Evolutionary conservation across 2,329 filamentous ascomycete species (phyloP), one percentile per base, ranked within the genome.

Genomic region (Venturiaceae sp.): DNA sequence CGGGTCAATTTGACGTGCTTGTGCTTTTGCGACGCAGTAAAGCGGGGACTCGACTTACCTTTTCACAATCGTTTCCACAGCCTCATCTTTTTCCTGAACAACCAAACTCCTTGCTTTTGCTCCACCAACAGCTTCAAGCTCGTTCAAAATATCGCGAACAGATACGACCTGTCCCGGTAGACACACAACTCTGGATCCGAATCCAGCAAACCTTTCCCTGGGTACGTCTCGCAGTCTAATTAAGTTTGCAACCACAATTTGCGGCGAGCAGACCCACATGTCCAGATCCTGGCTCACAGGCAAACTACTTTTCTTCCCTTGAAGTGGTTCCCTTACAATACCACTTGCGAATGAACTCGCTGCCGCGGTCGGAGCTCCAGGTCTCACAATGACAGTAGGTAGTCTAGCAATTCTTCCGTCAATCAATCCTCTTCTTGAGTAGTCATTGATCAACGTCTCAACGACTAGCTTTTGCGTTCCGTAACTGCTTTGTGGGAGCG

Each of bases 271-370:
- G 44, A 84, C 74, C 81, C 81, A 83, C 61, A 81, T 75, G 54
- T 80, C 74, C 52, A 82, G 80, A 44, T 77, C 74, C 59, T 74
- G 71, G 58, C 73, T 70, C 60, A 82, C 72, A 0, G 82, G 81
- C 16, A 84, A 64, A 32, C 76, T 68, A 47, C 75, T 77, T 62
- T 77, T 77, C 56, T 76, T 53, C 0, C 82, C 82, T 37, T 78
- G 73, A 64, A 86, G 74, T 0, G 83, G 83, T 70, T 86, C 83
- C 23, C 83, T 76, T 57, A 86, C 82, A 69, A 86, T 85, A 13
- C 83, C 83, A 0, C 79, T 83, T 9, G 85, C 72, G 64, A 85
- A 86, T 0, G 80, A 82, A 1, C 80, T 83, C n/a, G 83, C 83
- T 0, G 83, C 83, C 1, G 77, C 78, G 4, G 81, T 82, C 0